Conservation (phyloP, 495 filamentous ascomycete genomes). For the Tuber aestivum region DNA sequence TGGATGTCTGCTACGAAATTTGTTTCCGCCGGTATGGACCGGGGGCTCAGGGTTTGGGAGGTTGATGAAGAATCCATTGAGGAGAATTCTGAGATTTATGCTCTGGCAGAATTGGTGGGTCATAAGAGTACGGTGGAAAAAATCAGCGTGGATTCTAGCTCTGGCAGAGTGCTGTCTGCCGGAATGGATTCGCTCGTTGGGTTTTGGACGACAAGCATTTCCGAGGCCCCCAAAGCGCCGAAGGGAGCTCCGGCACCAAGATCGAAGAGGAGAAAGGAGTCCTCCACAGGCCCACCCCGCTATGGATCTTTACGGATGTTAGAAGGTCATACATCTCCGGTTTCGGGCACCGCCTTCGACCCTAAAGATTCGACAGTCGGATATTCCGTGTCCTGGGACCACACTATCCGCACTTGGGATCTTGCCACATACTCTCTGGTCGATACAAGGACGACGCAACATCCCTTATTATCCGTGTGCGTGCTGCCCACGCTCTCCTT, state of each 20-base stretch:
- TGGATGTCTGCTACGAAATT: constrained; percentile 46
- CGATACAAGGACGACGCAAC: constrained; percentile 72
- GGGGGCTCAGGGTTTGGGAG: constrained; percentile 79
- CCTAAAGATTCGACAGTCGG: constrained; percentile 76
- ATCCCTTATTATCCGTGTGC: constrained; percentile 68
- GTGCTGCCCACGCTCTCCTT: constrained; percentile 60
- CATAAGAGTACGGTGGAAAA: constrained; percentile 70
- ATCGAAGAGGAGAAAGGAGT: constrained; percentile 72
- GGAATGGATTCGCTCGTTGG: constrained; percentile 73
- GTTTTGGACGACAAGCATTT: constrained; percentile 74
- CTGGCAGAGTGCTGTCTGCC: constrained; percentile 73
- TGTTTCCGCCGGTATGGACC: constrained; percentile 74
- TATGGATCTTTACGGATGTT: constrained; percentile 73
- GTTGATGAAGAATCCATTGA: constrained; percentile 57
- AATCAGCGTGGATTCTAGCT: constrained; percentile 67
- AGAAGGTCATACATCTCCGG: constrained; percentile 62
- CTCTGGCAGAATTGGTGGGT: constrained; percentile 77
- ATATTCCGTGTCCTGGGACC: constrained; percentile 83
- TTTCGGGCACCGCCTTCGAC: constrained; percentile 74
- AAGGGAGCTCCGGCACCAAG: constrained; percentile 59
- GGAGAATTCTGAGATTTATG: constrained; percentile 60
- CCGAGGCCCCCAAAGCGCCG: constrained; percentile 64
- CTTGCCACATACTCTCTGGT: constrained; percentile 68
- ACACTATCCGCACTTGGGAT: constrained; percentile 85
- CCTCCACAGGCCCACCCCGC: constrained; percentile 51